A percentile compares a stretch with the other conserved stretches of the same genome.
phyloP scores from a whole-genome alignment of 768 basidiomycete genomes.

The Glaciozyma antarctica region DNA sequence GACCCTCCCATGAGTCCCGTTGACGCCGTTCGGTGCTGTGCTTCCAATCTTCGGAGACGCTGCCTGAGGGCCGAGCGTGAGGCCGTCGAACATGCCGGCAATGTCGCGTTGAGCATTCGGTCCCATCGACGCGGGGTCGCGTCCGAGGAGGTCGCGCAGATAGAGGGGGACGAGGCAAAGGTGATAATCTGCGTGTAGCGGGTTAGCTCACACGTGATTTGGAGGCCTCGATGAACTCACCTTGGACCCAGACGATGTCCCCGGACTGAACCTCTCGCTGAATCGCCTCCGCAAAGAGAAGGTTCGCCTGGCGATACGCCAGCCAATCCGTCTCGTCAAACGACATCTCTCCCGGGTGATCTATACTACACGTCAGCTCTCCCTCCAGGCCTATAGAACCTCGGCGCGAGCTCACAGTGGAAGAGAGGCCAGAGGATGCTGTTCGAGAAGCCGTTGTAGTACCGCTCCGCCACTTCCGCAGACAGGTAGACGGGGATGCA shows the following conservation, averaged over 20 bases:
- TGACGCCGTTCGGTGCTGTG: conserved; percentile 8
- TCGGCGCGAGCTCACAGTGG: conserved; percentile 49
- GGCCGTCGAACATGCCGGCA: conserved; percentile 61
- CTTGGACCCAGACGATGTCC: conserved; percentile 96
- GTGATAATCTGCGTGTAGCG: conserved; percentile 57
- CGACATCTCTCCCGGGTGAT: conserved; percentile 97
- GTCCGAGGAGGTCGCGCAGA: conserved; percentile 68
- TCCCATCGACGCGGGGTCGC: conserved; percentile 42
- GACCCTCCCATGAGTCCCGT: conserved; percentile 27
- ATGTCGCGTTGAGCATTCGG: conserved; percentile 56
- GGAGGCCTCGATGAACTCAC: conserved; percentile 26
- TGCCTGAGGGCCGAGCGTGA: conserved; percentile 36
- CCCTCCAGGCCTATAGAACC: background rate
- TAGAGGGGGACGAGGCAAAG: conserved; percentile 97
- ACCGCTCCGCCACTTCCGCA: conserved; percentile 94
- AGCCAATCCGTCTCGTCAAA: conserved; percentile 98
- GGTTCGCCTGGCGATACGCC: conserved; percentile 92
- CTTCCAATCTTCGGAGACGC: background rate
- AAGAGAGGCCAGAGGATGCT: conserved; percentile 99
- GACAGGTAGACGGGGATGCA: conserved; percentile 97
- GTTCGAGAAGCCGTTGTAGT: conserved; percentile 98
- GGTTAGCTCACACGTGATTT: background rate
- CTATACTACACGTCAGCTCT: background rate
- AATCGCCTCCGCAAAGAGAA: conserved; percentile 86
- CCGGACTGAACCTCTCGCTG: conserved; percentile 66